These are phyloP conservation scores for Hippophae gyantsensis DNA, from an alignment of 306 rosid genomes.

Conservation along the genomic window DNA sequence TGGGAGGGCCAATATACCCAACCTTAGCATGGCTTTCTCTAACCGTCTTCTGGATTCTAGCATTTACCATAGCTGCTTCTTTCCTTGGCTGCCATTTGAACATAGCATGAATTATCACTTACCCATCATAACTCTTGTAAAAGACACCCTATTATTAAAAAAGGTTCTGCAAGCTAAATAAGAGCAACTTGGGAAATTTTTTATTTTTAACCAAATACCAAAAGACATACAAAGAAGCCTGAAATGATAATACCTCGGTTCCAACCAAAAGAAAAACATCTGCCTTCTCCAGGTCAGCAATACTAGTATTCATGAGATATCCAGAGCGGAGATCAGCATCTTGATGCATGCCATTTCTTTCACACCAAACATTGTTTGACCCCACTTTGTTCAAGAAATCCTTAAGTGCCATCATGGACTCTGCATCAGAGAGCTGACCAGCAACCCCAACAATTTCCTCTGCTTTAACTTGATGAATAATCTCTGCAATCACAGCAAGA, in stretches of 20 bases:
- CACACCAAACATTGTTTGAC: slow-evolving; percentile 88
- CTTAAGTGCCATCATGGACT: slow-evolving; percentile 89
- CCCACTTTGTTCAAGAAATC: slow-evolving; percentile 88
- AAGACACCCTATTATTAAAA: too few species aligned
- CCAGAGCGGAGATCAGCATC: slow-evolving; percentile 91
- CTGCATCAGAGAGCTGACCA: slow-evolving; percentile 94
- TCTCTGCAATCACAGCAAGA: slow-evolving; percentile 75
- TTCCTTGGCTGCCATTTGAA: slow-evolving; percentile 73
- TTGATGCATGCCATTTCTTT: slow-evolving; percentile 56
- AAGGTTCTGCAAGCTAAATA: neutral
- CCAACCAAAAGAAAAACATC: slow-evolving; percentile 93
- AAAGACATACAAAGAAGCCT: neutral
- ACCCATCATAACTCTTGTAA: too few species aligned
- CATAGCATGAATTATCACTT: neutral
- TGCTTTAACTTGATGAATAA: slow-evolving; percentile 64
- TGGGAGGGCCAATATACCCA: slow-evolving; percentile 75
- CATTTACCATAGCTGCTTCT: slow-evolving; percentile 98
- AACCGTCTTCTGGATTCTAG: slow-evolving; percentile 87
- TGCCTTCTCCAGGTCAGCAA: slow-evolving; percentile 87
- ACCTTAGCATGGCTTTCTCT: slow-evolving; percentile 67
- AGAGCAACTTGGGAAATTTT: slow-evolving; percentile 5
- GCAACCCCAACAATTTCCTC: slow-evolving; percentile 85
- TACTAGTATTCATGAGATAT: slow-evolving; percentile 75
- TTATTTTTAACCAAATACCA: neutral
- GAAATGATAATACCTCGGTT: slow-evolving; percentile 58